Conservation (phyloP, 345 rosid species). For the Boechera retrofracta region DNA sequence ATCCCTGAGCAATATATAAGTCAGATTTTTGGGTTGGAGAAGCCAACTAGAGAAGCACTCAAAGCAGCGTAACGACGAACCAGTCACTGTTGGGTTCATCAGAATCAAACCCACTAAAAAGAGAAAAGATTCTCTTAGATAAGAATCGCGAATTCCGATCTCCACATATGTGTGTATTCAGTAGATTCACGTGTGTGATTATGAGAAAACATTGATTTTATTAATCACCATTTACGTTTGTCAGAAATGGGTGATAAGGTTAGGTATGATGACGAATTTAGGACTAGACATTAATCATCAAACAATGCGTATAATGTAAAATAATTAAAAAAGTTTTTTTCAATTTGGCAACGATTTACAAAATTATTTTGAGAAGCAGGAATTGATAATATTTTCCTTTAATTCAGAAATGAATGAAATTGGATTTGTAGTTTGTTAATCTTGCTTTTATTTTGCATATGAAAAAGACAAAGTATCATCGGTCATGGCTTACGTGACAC, state of each 20-base stretch:
- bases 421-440: neutral
- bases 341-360: neutral
- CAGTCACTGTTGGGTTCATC: conserved; percentile 39
- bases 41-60: conserved; percentile 32
- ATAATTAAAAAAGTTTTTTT: neutral
- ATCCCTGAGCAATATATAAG: neutral
- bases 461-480: conserved; percentile 18
- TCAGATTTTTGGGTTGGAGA: conserved; percentile 21
- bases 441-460: neutral
- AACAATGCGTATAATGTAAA: neutral
- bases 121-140: conserved; percentile 23
- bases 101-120: neutral
- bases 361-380: neutral
- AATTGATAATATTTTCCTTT: neutral
- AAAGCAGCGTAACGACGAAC: conserved; percentile 31
- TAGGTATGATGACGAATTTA: too few relatives aligned
- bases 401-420: neutral
- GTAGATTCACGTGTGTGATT: neutral
- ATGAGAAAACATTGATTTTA: neutral
- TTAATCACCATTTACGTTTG: conserved; percentile 5
- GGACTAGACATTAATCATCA: neutral
- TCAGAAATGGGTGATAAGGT: neutral
- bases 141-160: conserved; percentile 28
- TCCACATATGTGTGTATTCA: neutral
- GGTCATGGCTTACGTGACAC: conserved; percentile 47